Base-by-base conservation (phyloP, 202 grass and related monocot species). In the Eragrostis tef region DNA sequence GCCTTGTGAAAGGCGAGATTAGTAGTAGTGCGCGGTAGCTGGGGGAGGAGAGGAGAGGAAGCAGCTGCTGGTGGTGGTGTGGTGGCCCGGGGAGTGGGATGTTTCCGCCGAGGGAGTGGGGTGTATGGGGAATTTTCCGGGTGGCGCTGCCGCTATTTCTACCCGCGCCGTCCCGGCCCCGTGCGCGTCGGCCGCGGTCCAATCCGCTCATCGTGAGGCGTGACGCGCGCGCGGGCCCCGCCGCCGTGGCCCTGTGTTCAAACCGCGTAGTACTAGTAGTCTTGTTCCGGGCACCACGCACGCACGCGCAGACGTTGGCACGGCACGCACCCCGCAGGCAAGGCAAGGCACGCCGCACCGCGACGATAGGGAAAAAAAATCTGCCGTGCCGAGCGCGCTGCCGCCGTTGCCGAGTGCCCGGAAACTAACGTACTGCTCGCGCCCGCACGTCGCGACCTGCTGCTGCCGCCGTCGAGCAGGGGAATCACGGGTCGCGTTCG, bases 71-170 rank as follows among this genome's bases (percentile, higher is more conserved):
- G 45, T 59, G 48, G 67, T 25, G 11, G 34, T 12, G 14, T 22
- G 45, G 54, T 21, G 39, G 83, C 12, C 50, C 44, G 17, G 15
- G 19, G 15, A 21, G 72, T 57, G 83, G 50, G 87, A 54, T 79
- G 83, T 79, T 83, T 86, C 83, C 73, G 80, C 56, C 25, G 24
- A 31, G 51, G 73, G 44, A 26, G 65, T 20, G 36, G 20, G 7
- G 27, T 7, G 4, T 27, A 11, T 36, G 64, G 68, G 84, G n/a
- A 26, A 21, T 8, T 53, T 36, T 3, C 1, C 9, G 36, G 56
- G 46, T 74, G 77, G 12, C 27, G 72, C 44, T 36, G 73, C 34
- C 34, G 34, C 4, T 86, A 89, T 86, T 89, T 89, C 73, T 86
- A 83, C 60, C 73, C 73, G 87, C 36, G 41, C 16, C 74, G 19